Conservation (phyloP, 352 stramenopile genomes). For the Phytophthora boehmeriae region DNA sequence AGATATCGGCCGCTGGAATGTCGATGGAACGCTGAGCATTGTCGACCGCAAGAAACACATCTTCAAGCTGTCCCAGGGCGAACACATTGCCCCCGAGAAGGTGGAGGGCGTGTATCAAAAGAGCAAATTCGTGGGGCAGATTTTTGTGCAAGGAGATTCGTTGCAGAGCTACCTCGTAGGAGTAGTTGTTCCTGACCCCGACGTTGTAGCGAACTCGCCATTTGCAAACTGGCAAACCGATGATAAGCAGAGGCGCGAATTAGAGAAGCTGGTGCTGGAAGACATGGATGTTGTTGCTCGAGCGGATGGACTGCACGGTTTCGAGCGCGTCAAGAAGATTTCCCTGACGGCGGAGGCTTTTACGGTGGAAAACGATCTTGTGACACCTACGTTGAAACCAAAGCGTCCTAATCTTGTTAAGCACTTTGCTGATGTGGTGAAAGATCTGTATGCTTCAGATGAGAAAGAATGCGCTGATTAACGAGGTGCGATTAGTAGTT, state of each 20-base stretch:
- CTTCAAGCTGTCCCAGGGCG: conserved; percentile 92
- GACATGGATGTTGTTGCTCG: conserved; percentile 47
- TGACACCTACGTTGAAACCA: conserved; percentile 97
- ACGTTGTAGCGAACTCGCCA: conserved; percentile 39
- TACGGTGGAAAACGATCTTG: conserved; percentile 87
- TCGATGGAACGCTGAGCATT: conserved; percentile 87
- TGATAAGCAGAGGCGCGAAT: conserved; percentile 4
- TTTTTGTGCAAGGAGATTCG: conserved; percentile 95
- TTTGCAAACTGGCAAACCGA: conserved; percentile 15
- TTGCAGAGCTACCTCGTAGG: conserved; percentile 92
- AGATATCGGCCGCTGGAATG: conserved; percentile 95
- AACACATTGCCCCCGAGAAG: conserved; percentile 96
- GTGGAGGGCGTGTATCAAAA: conserved; percentile 94
- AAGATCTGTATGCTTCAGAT: conserved; percentile 49
- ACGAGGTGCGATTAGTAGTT: too few relatives aligned
- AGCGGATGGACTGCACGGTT: conserved; percentile 73
- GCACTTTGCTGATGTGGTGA: conserved; percentile 52
- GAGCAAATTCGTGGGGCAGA: conserved; percentile 88
- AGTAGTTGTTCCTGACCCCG: conserved; percentile 92
- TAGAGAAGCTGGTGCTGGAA: conserved; percentile 33
- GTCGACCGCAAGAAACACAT: conserved; percentile 92
- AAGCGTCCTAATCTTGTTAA: conserved; percentile 80
- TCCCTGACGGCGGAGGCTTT: conserved; percentile 87
- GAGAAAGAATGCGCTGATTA: too few relatives aligned
- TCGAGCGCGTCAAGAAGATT: conserved; percentile 92